Base-by-base conservation (phyloP, 2,329 filamentous ascomycete species). In the Fonsecaea erecta region DNA sequence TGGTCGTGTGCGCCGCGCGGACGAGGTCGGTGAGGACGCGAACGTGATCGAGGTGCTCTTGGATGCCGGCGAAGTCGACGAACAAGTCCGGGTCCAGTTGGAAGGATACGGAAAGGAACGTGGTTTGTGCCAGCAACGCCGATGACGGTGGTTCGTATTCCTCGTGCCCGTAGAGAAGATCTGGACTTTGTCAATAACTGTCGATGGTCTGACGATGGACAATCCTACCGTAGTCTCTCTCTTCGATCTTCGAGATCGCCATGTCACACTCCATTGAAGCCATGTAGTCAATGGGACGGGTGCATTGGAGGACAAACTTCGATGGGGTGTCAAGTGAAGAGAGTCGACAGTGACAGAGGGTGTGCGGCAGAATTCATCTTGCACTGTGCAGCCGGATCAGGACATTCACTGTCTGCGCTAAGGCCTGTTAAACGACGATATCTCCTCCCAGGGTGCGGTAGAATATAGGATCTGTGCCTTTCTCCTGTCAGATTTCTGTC, bases 11-110 rank as follows among this genome's bases (percentile, higher is more conserved):
- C 24, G 30, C 32, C 6, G 46, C 35, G n/a, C 28, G 52, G 24
- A 63, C 12, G 12, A 54, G 46, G 21, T 66, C 64, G 35, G 35
- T 34, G 16, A 66, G 59, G 8, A 24, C 9, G 14, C 46, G 18
- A 9, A 62, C 2, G 24, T 34, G 53, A 18, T 51, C 52, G 14
- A 61, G 28, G 26, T 58, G 57, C 30, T 51, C 43, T 4, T 54
- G n/a, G 24, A 61, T 40, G 35, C 9, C 24, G 34, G 40, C 18
- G 14, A 56, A 32, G 57, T 56, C 18, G 24, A 57, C 3, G 43
- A 65, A 59, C 34, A 32, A 48, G 61, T n/a, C 26, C 7, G 40
- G n/a, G 6, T 58, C 55, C 12, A 21, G 37, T 30, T 24, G 26
- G 26, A 34, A 2, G 11, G 18, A 28, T n/a, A 32, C 26, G 12